Evolutionary conservation across 2,329 filamentous ascomycete species (phyloP).

Genomic region (Monosporascus sp.): DNA sequence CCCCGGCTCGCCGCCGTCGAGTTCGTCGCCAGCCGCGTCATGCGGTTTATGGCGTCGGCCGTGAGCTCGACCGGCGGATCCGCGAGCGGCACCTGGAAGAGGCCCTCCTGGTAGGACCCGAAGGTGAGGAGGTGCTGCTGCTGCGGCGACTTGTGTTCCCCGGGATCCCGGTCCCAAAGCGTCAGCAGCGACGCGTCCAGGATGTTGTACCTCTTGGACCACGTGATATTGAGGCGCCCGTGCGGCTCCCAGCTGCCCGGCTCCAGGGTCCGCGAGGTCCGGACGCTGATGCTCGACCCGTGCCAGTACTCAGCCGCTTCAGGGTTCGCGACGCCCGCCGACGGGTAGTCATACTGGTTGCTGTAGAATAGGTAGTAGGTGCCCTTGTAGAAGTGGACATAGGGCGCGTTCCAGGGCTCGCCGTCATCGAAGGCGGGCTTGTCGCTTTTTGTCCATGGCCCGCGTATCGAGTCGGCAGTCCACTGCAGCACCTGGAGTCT

Average conservation of each 20-base stretch:
- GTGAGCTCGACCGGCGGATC: conserved; percentile 11
- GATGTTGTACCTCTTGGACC: conserved; percentile 17
- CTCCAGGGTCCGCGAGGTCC: conserved; percentile 14
- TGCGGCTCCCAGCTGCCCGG: conserved; percentile 12
- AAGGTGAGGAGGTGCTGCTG: conserved; percentile 13
- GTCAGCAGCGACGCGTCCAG: conserved; percentile 16
- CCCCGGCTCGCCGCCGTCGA: conserved; percentile 5
- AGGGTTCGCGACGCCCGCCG: conserved; percentile 10
- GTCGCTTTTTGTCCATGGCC: conserved; percentile 15
- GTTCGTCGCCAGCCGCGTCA: conserved; percentile 16
- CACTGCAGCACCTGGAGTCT: conserved; percentile 1
- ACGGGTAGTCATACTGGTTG: conserved; percentile 15
- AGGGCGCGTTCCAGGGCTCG: conserved; percentile 14
- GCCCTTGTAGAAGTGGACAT: conserved; percentile 11
- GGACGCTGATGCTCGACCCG: conserved; percentile 11
- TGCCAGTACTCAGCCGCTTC: conserved; percentile 10
- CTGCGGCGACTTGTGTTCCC: neutral
- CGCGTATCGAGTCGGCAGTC: conserved; percentile 16
- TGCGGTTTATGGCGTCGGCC: conserved; percentile 5
- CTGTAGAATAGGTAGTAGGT: conserved; percentile 19
- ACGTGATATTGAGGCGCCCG: conserved; percentile 15
- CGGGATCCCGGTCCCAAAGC: conserved; percentile 3
- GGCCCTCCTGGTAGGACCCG: conserved; percentile 19
- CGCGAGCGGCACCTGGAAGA: conserved; percentile 18
- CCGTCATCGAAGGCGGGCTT: conserved; percentile 7